Percentiles rank a stretch among this genome's conserved stretches.
Evolutionary conservation across 139 green algal genomes (phyloP).

Genomic region (Chlamydomonas incerta): DNA sequence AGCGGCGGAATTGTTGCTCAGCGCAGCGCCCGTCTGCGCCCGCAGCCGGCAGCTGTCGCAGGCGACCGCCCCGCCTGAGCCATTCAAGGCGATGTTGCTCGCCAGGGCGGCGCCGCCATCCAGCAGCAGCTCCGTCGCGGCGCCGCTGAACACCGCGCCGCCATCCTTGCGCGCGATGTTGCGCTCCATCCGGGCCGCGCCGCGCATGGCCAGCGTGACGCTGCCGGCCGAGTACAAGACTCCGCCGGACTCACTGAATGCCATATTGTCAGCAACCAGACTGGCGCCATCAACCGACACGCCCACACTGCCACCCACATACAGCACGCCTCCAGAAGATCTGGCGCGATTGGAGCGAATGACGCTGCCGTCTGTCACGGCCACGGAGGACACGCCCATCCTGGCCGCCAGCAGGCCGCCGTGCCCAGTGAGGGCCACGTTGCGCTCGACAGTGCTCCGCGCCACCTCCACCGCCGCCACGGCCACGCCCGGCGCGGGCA

Average conservation of each 20-base stretch:
- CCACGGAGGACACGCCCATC: not conserved
- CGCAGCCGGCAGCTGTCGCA: too few relatives aligned
- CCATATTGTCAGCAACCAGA: not conserved
- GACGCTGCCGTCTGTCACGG: not conserved
- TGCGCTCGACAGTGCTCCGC: not conserved
- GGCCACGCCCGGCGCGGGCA: too few relatives aligned
- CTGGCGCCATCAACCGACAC: not conserved
- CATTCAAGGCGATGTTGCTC: not conserved
- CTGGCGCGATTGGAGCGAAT: not conserved
- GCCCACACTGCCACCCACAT: not conserved
- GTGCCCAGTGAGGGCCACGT: not conserved
- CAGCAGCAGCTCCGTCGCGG: not conserved
- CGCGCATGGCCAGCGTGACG: not conserved
- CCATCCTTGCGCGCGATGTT: too few relatives aligned
- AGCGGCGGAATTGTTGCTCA: too few relatives aligned
- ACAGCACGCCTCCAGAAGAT: not conserved
- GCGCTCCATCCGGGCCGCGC: too few relatives aligned
- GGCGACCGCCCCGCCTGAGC: too few relatives aligned
- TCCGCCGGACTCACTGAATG: not conserved
- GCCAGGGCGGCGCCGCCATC: not conserved
- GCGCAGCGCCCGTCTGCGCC: too few relatives aligned
- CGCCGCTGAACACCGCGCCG: too few relatives aligned
- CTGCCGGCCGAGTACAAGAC: not conserved
- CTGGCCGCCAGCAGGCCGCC: not conserved
- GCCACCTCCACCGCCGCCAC: too few relatives aligned